phyloP scores from a whole-genome alignment of 768 basidiomycete species.

The Lactarius pseudohatsudake region DNA sequence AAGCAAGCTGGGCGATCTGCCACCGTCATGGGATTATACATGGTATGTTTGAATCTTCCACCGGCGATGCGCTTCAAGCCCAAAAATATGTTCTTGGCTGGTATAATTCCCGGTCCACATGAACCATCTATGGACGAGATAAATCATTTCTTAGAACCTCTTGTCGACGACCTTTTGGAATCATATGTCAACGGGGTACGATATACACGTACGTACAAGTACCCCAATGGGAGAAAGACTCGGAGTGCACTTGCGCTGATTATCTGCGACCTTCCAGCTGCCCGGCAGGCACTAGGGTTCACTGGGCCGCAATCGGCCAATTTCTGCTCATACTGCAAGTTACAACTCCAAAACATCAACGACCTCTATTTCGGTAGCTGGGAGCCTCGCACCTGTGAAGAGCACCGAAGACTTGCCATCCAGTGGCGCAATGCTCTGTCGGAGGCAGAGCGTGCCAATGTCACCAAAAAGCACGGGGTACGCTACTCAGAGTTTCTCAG shows the following conservation, averaged over 20 bases:
- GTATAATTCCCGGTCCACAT: conserved; percentile 43
- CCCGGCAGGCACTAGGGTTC: too few relatives aligned
- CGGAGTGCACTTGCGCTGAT: conserved; percentile 2
- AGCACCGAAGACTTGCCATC: conserved; percentile 17
- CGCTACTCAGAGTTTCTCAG: conserved; percentile 30
- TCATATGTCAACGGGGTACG: conserved; percentile 38
- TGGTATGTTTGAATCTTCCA: conserved; percentile 42
- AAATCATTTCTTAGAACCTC: conserved; percentile 41
- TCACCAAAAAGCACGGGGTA: conserved; percentile 30
- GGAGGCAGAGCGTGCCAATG: conserved; percentile 1
- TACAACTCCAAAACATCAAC: too few relatives aligned
- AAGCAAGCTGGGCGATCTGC: conserved; percentile 34
- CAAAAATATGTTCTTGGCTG: conserved; percentile 45
- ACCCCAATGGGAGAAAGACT: conserved; percentile 1
- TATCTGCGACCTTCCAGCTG: neutral
- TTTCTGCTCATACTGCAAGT: too few relatives aligned
- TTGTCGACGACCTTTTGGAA: conserved; percentile 39
- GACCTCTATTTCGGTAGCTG: too few relatives aligned
- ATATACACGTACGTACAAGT: conserved; percentile 32
- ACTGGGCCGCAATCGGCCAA: too few relatives aligned
- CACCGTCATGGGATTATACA: conserved; percentile 35
- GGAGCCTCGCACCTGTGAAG: neutral
- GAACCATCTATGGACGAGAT: conserved; percentile 37
- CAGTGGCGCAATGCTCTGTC: conserved; percentile 29
- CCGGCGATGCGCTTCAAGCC: conserved; percentile 36